These are phyloP conservation scores for Agrocybe praecox DNA, from an alignment of 768 basidiomycete species.

Conservation along the genomic window DNA sequence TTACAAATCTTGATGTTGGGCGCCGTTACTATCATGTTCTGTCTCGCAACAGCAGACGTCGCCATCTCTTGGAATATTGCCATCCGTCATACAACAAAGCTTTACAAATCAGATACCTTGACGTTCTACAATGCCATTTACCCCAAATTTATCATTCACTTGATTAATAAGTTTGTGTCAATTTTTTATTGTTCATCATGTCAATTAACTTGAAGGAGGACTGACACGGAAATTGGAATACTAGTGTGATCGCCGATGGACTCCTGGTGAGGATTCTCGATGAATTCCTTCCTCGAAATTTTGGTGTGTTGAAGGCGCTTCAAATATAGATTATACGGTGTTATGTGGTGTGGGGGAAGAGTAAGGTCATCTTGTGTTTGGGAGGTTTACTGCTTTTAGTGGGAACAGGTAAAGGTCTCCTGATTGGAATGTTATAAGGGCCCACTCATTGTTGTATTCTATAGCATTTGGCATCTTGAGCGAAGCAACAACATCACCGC, in stretches of 20 bases:
- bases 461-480: slow-evolving; percentile 20
- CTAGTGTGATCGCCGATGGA: neutral
- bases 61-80: slow-evolving; percentile 18
- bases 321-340: neutral
- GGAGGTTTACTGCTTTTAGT: slow-evolving; percentile 20
- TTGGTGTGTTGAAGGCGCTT: neutral
- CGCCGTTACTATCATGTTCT: slow-evolving; percentile 19
- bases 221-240: too few relatives aligned
- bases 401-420: slow-evolving; percentile 14
- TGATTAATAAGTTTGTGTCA: slow-evolving; percentile 19
- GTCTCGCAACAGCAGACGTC: slow-evolving; percentile 22
- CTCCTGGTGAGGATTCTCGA: neutral
- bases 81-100: slow-evolving; percentile 7
- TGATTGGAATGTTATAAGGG: neutral
- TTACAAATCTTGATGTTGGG: slow-evolving; percentile 17
- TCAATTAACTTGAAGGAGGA: too few relatives aligned
- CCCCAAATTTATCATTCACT: slow-evolving; percentile 23
- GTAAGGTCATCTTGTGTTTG: slow-evolving; percentile 18
- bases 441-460: neutral
- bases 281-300: neutral
- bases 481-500: slow-evolving; percentile 15
- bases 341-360: slow-evolving; percentile 28
- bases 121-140: slow-evolving; percentile 12
- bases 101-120: slow-evolving; percentile 7
- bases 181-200: neutral